These are phyloP conservation scores for Austroboletus eburneus DNA, from an alignment of 768 basidiomycete species.

Conservation along the genomic window DNA sequence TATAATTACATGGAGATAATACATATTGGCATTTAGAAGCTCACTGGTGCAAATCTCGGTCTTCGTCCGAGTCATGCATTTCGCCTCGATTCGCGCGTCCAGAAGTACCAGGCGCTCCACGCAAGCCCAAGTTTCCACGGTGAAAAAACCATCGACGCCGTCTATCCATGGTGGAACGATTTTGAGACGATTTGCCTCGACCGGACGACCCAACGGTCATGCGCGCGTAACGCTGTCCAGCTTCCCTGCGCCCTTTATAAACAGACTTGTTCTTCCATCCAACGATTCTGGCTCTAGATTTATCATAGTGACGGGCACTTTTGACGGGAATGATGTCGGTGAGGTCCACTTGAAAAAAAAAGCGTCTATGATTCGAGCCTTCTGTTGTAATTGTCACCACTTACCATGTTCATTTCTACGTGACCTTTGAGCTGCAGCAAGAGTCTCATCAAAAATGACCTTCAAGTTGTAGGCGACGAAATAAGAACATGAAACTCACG, in stretches of 20 bases:
- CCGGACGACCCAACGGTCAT: slow-evolving; percentile 17
- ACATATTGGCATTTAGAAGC: too few relatives aligned
- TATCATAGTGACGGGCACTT: not conserved
- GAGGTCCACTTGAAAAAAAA: slow-evolving; percentile 9
- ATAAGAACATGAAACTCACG: not conserved
- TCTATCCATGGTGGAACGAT: not conserved
- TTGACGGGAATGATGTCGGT: slow-evolving; percentile 5
- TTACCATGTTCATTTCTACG: slow-evolving; percentile 10
- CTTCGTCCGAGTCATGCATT: not conserved
- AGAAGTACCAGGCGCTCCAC: not conserved
- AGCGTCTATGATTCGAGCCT: too few relatives aligned
- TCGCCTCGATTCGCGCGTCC: not conserved
- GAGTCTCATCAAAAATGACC: not conserved
- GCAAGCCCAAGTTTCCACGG: slow-evolving; percentile 7
- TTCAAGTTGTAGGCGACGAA: not conserved
- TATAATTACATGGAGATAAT: too few relatives aligned
- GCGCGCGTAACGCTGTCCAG: slow-evolving; percentile 11
- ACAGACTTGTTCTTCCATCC: slow-evolving; percentile 4
- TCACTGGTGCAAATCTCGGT: slow-evolving; percentile 8
- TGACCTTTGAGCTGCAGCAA: slow-evolving; percentile 8
- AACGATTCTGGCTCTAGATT: not conserved
- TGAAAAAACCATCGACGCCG: slow-evolving; percentile 15
- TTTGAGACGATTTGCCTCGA: slow-evolving; percentile 1
- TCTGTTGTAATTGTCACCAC: not conserved
- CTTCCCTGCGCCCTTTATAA: slow-evolving; percentile 4